Evolutionary conservation across 1,139 yeast genomes (phyloP).

Genomic region (Magnusiomyces suaveolens): DNA sequence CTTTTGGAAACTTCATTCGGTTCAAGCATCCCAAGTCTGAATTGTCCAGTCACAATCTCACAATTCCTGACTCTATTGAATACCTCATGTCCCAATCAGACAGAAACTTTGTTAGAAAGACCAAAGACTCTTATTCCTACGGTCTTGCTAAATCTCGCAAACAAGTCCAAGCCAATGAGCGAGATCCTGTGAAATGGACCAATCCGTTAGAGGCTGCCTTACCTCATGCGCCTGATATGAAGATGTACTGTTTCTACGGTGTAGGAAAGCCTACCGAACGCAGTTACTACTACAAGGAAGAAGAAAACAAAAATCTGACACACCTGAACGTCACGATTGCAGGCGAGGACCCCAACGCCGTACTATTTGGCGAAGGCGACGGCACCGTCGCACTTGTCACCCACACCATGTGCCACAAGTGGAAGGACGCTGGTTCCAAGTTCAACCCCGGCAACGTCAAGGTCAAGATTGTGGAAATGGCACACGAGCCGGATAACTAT

Average conservation of each 20-base stretch:
- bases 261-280: constrained; percentile 94
- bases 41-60: constrained; percentile 44
- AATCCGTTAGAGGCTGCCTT: constrained; percentile 87
- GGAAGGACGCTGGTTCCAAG: constrained; percentile 63
- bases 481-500: constrained; percentile 84
- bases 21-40: constrained; percentile 42
- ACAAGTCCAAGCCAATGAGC: constrained; percentile 55
- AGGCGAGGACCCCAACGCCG: constrained; percentile 52
- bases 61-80: constrained; percentile 59
- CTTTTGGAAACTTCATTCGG: constrained; percentile 70
- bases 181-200: constrained; percentile 71
- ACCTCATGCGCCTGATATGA: constrained; percentile 90
- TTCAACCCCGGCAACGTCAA: constrained; percentile 71
- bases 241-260: constrained; percentile 83
- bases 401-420: constrained; percentile 71
- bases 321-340: constrained; percentile 60
- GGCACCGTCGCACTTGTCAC: constrained; percentile 87
- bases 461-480: constrained; percentile 79
- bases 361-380: constrained; percentile 83
- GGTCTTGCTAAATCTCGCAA: constrained; percentile 56
- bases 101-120: constrained; percentile 60
- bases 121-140: constrained; percentile 60
- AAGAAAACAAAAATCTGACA: constrained; percentile 37
- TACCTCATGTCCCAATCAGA: constrained; percentile 58
- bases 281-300: constrained; percentile 75